phyloP scores from a whole-genome alignment of 805 yeast species.

The Spathaspora arborariae region DNA sequence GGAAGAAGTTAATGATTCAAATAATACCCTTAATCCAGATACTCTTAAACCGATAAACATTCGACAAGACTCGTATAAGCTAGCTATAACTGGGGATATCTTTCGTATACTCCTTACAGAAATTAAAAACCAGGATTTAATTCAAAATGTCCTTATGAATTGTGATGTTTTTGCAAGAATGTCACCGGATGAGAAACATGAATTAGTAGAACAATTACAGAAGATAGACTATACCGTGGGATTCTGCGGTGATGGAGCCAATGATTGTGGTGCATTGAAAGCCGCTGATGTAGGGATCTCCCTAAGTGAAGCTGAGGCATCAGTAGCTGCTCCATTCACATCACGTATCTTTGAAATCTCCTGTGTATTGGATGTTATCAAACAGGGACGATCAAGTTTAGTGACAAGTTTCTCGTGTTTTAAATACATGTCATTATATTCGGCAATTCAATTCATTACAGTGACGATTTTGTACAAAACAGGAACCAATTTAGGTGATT shows the following conservation, averaged over 20 bases:
- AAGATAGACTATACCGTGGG: slow-evolving; percentile 87
- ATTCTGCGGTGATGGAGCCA: slow-evolving; percentile 99
- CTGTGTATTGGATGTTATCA: slow-evolving; percentile 86
- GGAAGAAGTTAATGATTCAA: slow-evolving; percentile 65
- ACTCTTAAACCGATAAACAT: slow-evolving; percentile 51
- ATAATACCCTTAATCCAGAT: slow-evolving; percentile 53
- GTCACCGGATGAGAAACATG: slow-evolving; percentile 99
- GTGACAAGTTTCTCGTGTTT: slow-evolving; percentile 96
- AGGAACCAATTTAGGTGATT: slow-evolving; percentile 94
- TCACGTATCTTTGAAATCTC: slow-evolving; percentile 86
- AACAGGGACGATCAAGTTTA: slow-evolving; percentile 91
- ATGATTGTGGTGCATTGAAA: slow-evolving; percentile 97
- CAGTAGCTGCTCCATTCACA: slow-evolving; percentile 98
- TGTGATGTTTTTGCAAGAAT: slow-evolving; percentile 87
- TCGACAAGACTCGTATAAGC: slow-evolving; percentile 41
- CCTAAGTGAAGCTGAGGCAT: slow-evolving; percentile 94
- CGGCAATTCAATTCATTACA: slow-evolving; percentile 92
- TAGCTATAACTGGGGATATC: slow-evolving; percentile 92
- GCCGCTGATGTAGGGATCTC: slow-evolving; percentile 98
- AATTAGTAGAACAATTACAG: slow-evolving; percentile 83
- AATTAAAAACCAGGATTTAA: slow-evolving; percentile 34
- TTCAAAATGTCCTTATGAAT: slow-evolving; percentile 60
- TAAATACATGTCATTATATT: slow-evolving; percentile 95
- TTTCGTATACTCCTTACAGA: slow-evolving; percentile 73
- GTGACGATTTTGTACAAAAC: slow-evolving; percentile 80